Evolutionary conservation across 116 monocot species (phyloP).

Genomic region (Iris pallida): DNA sequence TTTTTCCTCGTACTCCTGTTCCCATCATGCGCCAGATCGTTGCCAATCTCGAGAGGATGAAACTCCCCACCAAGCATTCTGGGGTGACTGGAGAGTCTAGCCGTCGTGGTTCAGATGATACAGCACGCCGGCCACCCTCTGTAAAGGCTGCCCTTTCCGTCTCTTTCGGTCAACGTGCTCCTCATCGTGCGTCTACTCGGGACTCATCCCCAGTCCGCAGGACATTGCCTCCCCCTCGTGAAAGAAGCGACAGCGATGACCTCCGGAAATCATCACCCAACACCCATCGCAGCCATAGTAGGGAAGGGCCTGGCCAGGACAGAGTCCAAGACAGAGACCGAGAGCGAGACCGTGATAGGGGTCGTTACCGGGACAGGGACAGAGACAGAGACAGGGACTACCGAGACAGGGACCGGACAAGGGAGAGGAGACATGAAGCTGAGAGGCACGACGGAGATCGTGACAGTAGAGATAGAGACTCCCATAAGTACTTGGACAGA

Average conservation of each 20-base stretch:
- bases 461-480: conserved; percentile 38
- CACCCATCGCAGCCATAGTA: conserved; percentile 20
- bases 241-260: conserved; percentile 22
- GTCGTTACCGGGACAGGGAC: conserved; percentile 15
- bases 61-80: conserved; percentile 67
- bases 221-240: conserved; percentile 35
- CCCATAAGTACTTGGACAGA: conserved; percentile 21
- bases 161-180: conserved; percentile 90
- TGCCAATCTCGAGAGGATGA: conserved; percentile 61
- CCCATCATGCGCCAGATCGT: conserved; percentile 73
- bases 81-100: conserved; percentile 77
- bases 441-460: conserved; percentile 24
- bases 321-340: conserved; percentile 10
- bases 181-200: conserved; percentile 84
- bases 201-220: conserved; percentile 85
- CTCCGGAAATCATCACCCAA: conserved; percentile 25
- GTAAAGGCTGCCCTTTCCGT: conserved; percentile 89
- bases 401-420: background rate
- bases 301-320: conserved; percentile 16
- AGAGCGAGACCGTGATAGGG: conserved; percentile 20
- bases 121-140: conserved; percentile 82
- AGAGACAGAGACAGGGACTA: conserved; percentile 16
- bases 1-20: conserved; percentile 79
- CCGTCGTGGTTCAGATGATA: conserved; percentile 73
- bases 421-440: conserved; percentile 6